These are phyloP conservation scores for Ophiostoma piceae DNA, from an alignment of 2,329 filamentous ascomycete genomes.

Conservation along the genomic window DNA sequence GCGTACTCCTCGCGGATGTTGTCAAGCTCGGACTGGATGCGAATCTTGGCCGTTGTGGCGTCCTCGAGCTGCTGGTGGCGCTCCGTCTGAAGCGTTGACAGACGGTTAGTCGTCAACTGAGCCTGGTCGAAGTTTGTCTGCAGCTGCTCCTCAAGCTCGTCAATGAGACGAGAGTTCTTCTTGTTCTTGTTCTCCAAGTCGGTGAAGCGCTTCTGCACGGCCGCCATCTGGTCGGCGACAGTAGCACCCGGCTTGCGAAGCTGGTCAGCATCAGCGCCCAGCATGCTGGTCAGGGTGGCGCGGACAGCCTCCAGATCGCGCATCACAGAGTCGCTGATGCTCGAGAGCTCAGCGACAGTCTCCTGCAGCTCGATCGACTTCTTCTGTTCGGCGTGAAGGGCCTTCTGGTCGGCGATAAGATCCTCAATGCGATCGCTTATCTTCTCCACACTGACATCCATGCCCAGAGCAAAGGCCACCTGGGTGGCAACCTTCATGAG, in stretches of 20 bases:
- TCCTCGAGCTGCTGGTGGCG: slow-evolving; percentile 73
- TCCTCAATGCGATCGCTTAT: slow-evolving; percentile 57
- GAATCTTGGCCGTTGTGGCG: slow-evolving; percentile 58
- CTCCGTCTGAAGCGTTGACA: slow-evolving; percentile 75
- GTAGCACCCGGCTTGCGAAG: slow-evolving; percentile 42
- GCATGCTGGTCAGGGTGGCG: slow-evolving; percentile 47
- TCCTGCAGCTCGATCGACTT: slow-evolving; percentile 53
- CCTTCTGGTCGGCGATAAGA: slow-evolving; percentile 54
- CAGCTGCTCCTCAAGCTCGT: slow-evolving; percentile 94
- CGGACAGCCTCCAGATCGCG: slow-evolving; percentile 59
- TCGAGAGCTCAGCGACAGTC: slow-evolving; percentile 51
- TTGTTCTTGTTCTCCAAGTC: slow-evolving; percentile 66
- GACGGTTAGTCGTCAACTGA: slow-evolving; percentile 73
- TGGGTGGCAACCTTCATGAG: slow-evolving; percentile 59
- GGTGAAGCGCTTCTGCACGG: slow-evolving; percentile 60
- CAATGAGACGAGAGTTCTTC: slow-evolving; percentile 86
- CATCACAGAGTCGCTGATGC: slow-evolving; percentile 55
- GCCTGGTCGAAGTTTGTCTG: slow-evolving; percentile 93
- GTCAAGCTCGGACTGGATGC: slow-evolving; percentile 65
- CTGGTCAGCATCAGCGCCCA: slow-evolving; percentile 46
- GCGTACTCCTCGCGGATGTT: slow-evolving; percentile 63
- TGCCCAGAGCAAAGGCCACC: slow-evolving; percentile 54
- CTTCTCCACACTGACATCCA: slow-evolving; percentile 63
- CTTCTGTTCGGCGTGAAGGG: slow-evolving; percentile 54
- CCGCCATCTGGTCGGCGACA: slow-evolving; percentile 52